Percentiles rank a stretch among this genome's conserved stretches.
phyloP scores from a whole-genome alignment of 2,329 filamentous ascomycete genomes.

The Epicoccum nigrum region DNA sequence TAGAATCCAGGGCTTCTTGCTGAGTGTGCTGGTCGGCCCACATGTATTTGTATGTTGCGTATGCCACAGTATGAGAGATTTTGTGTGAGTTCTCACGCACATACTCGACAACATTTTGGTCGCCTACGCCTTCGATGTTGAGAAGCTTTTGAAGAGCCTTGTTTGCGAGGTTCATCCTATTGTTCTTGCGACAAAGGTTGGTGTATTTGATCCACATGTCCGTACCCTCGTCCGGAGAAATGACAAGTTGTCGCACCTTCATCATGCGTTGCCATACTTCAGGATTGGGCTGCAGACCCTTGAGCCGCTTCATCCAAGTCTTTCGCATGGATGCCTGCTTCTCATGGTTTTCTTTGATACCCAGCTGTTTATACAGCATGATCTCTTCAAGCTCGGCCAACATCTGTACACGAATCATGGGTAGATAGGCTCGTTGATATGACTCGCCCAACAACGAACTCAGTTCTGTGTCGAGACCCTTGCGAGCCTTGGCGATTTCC shows the following conservation, averaged over 20 bases:
- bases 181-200: conserved; percentile 95
- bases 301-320: conserved; percentile 94
- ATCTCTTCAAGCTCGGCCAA: conserved; percentile 97
- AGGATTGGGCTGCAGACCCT: conserved; percentile 94
- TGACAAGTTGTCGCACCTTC: conserved; percentile 89
- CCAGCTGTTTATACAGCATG: conserved; percentile 92
- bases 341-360: conserved; percentile 67
- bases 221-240: conserved; percentile 89
- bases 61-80: conserved; percentile 80
- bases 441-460: conserved; percentile 97
- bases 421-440: conserved; percentile 95
- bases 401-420: conserved; percentile 99
- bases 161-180: conserved; percentile 91
- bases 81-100: conserved; percentile 48
- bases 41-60: conserved; percentile 96
- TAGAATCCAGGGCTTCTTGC: conserved; percentile 57
- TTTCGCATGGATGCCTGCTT: conserved; percentile 89
- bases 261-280: conserved; percentile 99
- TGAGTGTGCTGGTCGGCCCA: conserved; percentile 71
- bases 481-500: conserved; percentile 89
- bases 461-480: conserved; percentile 92
- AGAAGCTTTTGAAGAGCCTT: conserved; percentile 93
- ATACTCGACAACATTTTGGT: conserved; percentile 41
- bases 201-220: conserved; percentile 99
- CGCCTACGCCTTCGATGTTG: conserved; percentile 44